phyloP scores from a whole-genome alignment of 352 stramenopile species.

The Pythium periplocum region DNA sequence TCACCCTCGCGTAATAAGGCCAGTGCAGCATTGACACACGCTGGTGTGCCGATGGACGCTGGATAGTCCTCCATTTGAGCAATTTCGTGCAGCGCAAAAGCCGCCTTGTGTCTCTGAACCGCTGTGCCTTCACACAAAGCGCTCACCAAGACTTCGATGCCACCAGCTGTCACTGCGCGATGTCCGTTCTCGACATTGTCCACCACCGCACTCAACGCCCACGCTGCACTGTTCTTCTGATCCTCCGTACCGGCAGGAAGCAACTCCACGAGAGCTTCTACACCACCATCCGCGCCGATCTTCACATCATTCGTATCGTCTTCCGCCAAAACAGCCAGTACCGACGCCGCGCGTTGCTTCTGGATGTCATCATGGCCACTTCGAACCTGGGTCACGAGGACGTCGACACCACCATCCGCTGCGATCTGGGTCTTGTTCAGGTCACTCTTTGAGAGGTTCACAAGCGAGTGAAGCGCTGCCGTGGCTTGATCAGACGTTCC shows the following conservation, averaged over 20 bases:
- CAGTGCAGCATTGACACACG: too few species aligned
- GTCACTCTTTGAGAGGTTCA: conserved; percentile 6
- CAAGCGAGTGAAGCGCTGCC: not conserved
- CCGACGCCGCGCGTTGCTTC: conserved; percentile 5
- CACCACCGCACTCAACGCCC: conserved; percentile 8
- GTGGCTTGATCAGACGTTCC: conserved; percentile 3
- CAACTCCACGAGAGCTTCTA: conserved; percentile 5
- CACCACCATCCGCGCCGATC: conserved; percentile 5
- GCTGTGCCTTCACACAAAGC: not conserved
- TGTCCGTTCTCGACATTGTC: conserved; percentile 7
- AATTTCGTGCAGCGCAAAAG: not conserved
- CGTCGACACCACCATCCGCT: conserved; percentile 5
- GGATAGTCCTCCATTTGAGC: not conserved
- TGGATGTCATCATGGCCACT: conserved; percentile 5
- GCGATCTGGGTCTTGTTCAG: conserved; percentile 12
- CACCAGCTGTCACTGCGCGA: conserved; percentile 1
- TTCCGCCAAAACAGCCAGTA: conserved; percentile 8
- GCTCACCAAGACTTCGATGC: conserved; percentile 1
- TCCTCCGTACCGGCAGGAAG: conserved; percentile 2
- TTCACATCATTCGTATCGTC: conserved; percentile 8
- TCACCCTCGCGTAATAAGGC: too few species aligned
- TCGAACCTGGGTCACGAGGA: conserved; percentile 11
- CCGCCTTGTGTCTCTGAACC: conserved; percentile 4
- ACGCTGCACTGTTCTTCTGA: conserved; percentile 12
- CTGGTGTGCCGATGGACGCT: too few species aligned